Conservation (phyloP, 208 protist species). For the Phytomonas sp. region DNA sequence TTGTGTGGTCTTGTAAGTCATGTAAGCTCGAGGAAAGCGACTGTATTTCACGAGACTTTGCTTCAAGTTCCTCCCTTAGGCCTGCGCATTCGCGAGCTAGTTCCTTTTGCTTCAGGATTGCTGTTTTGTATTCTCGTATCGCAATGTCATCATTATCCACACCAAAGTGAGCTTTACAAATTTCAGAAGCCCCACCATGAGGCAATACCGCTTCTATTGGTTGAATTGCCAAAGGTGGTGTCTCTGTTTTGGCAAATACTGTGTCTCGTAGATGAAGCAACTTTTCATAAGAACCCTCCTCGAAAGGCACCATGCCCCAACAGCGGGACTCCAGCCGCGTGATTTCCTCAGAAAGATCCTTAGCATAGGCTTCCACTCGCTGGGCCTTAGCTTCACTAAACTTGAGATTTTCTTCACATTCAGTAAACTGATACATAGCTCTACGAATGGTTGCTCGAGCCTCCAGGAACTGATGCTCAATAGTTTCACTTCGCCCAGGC, state of each 20-base stretch:
- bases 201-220: constrained; percentile 7
- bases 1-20: constrained; percentile 40
- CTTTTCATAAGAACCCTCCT: constrained; percentile 36
- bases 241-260: constrained; percentile 59
- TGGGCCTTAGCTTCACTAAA: constrained; percentile 44
- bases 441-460: constrained; percentile 25
- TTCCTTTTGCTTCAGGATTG: constrained; percentile 50
- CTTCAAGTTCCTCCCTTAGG: constrained; percentile 38
- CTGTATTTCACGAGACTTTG: constrained; percentile 20
- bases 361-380: constrained; percentile 46
- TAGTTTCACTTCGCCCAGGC: constrained; percentile 21
- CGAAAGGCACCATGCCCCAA: constrained; percentile 24
- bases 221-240: constrained; percentile 44
- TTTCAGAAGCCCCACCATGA: neutral
- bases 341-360: constrained; percentile 59
- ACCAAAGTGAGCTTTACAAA: constrained; percentile 7
- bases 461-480: neutral
- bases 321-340: constrained; percentile 50
- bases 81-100: constrained; percentile 37
- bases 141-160: constrained; percentile 35
- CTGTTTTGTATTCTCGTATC: constrained; percentile 64
- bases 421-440: constrained; percentile 35
- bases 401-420: constrained; percentile 55
- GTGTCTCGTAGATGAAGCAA: constrained; percentile 68
- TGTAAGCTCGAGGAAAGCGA: constrained; percentile 19